These are phyloP conservation scores for Suillus subluteus DNA, from an alignment of 768 basidiomycete species.

Conservation along the genomic window DNA sequence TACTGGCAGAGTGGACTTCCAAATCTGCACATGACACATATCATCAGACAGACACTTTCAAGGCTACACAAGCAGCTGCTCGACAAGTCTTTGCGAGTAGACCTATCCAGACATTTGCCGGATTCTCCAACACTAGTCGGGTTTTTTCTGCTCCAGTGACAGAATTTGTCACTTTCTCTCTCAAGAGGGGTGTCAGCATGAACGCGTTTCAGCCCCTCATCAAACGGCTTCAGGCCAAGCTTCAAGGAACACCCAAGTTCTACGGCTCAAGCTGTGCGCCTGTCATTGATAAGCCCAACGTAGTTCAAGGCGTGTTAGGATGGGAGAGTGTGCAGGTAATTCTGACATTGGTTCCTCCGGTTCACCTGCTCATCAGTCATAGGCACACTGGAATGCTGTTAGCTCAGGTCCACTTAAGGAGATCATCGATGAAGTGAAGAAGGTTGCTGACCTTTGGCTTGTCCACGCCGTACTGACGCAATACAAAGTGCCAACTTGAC, in stretches of 20 bases:
- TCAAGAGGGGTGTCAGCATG: conserved; percentile 28
- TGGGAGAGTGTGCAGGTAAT: conserved; percentile 41
- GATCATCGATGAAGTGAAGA: conserved; percentile 29
- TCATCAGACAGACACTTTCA: conserved; percentile 15
- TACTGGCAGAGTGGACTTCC: conserved; percentile 28
- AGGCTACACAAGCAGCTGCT: conserved; percentile 5
- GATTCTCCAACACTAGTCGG: conserved; percentile 26
- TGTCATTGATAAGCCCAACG: conserved; percentile 21
- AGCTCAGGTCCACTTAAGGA: conserved; percentile 28
- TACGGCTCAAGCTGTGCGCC: conserved; percentile 35
- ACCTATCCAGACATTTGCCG: conserved; percentile 20
- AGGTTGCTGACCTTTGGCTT: conserved; percentile 33
- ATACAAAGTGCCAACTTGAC: conserved; percentile 13
- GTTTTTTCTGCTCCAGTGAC: conserved; percentile 32
- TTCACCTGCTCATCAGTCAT: conserved; percentile 4
- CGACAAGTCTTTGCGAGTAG: conserved; percentile 23
- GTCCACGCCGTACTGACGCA: conserved; percentile 33
- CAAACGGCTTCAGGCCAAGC: conserved; percentile 22
- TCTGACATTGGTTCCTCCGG: neutral
- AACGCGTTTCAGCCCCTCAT: conserved; percentile 26
- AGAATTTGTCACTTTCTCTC: conserved; percentile 38
- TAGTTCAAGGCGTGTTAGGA: conserved; percentile 37
- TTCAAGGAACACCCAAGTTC: conserved; percentile 26
- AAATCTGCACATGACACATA: conserved; percentile 24
- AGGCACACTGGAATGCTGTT: conserved; percentile 43